Base-by-base conservation (phyloP, 441 rosid species). In the Hura crepitans region DNA sequence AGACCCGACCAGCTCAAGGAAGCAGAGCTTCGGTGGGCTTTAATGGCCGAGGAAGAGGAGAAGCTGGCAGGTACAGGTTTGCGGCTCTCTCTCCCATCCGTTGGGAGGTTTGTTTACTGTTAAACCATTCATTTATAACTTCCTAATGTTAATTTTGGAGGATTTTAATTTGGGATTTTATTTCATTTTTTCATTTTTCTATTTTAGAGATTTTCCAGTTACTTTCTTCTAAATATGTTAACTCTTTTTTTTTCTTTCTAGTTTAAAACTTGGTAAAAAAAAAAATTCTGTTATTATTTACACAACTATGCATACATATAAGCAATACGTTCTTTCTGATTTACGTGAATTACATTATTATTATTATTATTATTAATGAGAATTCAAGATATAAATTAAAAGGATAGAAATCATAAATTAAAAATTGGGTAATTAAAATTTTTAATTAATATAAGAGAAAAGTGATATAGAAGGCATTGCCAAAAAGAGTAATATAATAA, bases 121-220 rank as follows among this genome's bases (percentile, higher is more conserved):
- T 65, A 50, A 22, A 73, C 83, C 87, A 28, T 72, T 68, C 78
- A 33, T 79, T 79, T 76, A 10, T 72, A 81, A 78, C 76, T 8
- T 56, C 56, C 23, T 13, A 27, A 5, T 33, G 71, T 70, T 82
- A 75, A 62, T 59, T 75, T 77, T 73, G 80, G 83, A 12, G 15
- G 15, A 42, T 42, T 42, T 42, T 12, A 46, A 42, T 42, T 42
- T 42, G 33, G 50, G 10, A n/a, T 0, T 43, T 9, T 42, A 15
- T 13, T n/a, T n/a, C n/a, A n/a, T n/a, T n/a, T n/a, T 43, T 47
- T 39, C 43, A 7, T 51, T 45, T 57, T 50, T 33, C 28, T 18
- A 50, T 59, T 50, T 13, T 63, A 46, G 22, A 45, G 14, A 64
- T 31, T 15, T 66, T 30, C n/a, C n/a, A 39, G 20, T 62, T 20